Percentiles rank a stretch among this genome's conserved stretches.
Evolutionary conservation across 257 asterid species (phyloP).

Genomic region (Fraxinus anomala): DNA sequence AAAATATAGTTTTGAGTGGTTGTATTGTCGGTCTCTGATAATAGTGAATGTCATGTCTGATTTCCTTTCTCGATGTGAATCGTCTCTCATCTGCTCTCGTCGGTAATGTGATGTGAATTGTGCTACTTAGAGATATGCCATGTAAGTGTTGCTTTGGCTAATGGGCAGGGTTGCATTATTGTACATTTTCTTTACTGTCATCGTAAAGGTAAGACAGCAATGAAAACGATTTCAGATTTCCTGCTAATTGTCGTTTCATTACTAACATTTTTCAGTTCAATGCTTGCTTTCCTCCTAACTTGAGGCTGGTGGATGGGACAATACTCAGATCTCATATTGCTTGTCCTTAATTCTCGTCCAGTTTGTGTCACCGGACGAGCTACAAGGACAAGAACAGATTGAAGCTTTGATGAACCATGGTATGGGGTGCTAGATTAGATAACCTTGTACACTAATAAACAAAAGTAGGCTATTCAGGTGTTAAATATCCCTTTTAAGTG

Average conservation of each 20-base stretch:
- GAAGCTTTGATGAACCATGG: too few species aligned
- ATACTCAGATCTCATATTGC: not conserved
- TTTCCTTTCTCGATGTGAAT: not conserved
- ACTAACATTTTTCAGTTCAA: not conserved
- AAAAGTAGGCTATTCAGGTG: too few species aligned
- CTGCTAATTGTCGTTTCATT: not conserved
- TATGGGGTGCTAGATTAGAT: too few species aligned
- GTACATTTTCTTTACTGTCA: not conserved
- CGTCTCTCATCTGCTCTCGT: not conserved
- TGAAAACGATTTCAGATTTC: not conserved
- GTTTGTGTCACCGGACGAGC: too few species aligned
- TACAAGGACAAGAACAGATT: too few species aligned
- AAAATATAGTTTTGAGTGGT: slow-evolving; percentile 18
- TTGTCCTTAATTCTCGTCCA: too few species aligned
- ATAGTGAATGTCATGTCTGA: not conserved
- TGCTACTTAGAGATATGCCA: not conserved
- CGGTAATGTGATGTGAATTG: not conserved
- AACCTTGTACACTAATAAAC: too few species aligned
- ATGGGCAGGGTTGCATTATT: not conserved
- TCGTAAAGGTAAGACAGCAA: not conserved
- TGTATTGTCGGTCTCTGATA: not conserved
- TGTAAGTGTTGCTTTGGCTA: not conserved
- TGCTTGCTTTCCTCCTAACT: not conserved
- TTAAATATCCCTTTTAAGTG: too few species aligned
- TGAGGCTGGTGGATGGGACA: not conserved